Conservation (phyloP, 805 yeast species). For the Metschnikowia rubicola region DNA sequence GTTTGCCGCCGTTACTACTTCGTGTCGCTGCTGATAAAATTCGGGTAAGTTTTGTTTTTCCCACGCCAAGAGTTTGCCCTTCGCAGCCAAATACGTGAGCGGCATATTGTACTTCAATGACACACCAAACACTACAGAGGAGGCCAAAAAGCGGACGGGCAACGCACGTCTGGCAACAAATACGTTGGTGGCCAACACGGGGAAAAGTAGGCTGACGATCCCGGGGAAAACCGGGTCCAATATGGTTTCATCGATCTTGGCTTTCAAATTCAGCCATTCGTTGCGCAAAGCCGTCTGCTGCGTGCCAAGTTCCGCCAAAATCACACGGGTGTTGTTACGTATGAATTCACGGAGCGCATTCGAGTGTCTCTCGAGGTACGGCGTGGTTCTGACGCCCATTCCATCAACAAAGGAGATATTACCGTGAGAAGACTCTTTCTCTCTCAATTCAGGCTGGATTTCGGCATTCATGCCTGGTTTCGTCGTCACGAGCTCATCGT, state of each 20-base stretch:
- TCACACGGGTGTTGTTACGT: constrained; percentile 34
- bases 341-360: constrained; percentile 38
- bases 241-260: constrained; percentile 33
- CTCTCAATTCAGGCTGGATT: constrained; percentile 34
- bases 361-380: constrained; percentile 43
- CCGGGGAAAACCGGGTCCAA: constrained; percentile 56
- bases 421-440: constrained; percentile 38
- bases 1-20: constrained; percentile 12
- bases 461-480: constrained; percentile 46
- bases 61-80: constrained; percentile 18
- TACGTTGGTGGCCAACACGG: constrained; percentile 56
- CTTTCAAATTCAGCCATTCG: constrained; percentile 33
- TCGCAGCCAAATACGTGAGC: constrained; percentile 13
- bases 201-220: constrained; percentile 51
- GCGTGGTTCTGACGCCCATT: constrained; percentile 50
- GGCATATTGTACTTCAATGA: constrained; percentile 53
- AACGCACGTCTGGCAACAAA: constrained; percentile 45
- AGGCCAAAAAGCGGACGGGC: constrained; percentile 50
- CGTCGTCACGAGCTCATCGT: constrained; percentile 45
- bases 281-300: constrained; percentile 45
- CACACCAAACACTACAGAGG: constrained; percentile 45
- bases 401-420: constrained; percentile 46
- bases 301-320: constrained; percentile 44
- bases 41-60: constrained; percentile 34
- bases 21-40: constrained; percentile 25